Conservation (phyloP, 768 basidiomycete genomes). For the Hericium erinaceus region DNA sequence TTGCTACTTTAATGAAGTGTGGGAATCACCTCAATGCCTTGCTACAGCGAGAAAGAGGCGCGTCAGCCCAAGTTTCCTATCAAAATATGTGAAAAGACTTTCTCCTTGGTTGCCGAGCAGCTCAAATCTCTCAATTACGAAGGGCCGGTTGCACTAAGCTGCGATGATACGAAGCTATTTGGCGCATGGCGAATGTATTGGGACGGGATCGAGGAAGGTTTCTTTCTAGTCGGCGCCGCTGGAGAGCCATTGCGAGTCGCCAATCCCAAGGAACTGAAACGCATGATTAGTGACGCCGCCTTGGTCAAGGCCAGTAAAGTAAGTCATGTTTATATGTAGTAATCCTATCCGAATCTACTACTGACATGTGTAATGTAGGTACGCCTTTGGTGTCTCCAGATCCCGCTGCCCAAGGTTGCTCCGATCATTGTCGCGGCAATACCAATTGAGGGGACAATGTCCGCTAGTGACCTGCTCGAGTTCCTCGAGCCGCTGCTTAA, state of each 20-base stretch:
- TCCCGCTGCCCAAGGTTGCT: conserved; percentile 25
- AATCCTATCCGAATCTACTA: too few relatives aligned
- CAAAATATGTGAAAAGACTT: conserved; percentile 4
- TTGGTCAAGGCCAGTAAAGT: conserved; percentile 19
- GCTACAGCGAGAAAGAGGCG: conserved; percentile 14
- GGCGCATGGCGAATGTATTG: conserved; percentile 18
- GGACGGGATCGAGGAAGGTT: conserved; percentile 11
- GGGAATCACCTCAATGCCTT: conserved; percentile 19
- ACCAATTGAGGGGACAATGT: conserved; percentile 18
- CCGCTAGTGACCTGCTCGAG: conserved; percentile 13
- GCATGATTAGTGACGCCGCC: conserved; percentile 8
- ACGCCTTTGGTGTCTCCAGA: conserved; percentile 23
- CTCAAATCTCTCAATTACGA: not conserved
- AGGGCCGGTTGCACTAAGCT: conserved; percentile 21
- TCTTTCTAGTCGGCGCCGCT: conserved; percentile 20
- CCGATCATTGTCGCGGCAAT: conserved; percentile 28
- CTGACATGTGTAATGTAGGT: not conserved
- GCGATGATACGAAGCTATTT: conserved; percentile 29
- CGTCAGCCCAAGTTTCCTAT: conserved; percentile 10
- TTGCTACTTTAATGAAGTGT: not conserved
- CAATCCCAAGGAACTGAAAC: conserved; percentile 14
- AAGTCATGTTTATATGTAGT: too few relatives aligned
- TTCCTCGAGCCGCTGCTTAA: conserved; percentile 15
- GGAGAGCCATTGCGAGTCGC: conserved; percentile 17
- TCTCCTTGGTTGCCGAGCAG: too few relatives aligned